phyloP scores from a whole-genome alignment of 2,329 filamentous ascomycete genomes.

The Graphiopsis chlorocephala region DNA sequence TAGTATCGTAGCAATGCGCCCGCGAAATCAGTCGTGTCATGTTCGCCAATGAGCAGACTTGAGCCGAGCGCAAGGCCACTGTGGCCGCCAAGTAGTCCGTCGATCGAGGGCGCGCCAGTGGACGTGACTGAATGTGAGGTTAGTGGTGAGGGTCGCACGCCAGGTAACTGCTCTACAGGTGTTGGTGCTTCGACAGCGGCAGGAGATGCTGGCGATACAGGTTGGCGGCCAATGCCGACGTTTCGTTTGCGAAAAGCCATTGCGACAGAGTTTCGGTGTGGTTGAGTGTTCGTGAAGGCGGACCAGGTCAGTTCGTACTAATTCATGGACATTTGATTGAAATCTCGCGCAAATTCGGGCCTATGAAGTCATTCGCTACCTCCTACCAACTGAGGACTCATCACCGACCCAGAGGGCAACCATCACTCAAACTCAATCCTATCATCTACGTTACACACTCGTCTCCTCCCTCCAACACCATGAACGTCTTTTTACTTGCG shows the following conservation, averaged over 20 bases:
- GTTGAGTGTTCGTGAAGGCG: background rate
- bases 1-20: conserved; percentile 82
- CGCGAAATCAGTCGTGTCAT: conserved; percentile 90
- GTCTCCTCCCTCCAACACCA: background rate
- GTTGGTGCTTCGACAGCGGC: background rate
- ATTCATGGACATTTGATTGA: background rate
- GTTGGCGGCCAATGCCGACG: conserved; percentile 20
- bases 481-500: conserved; percentile 7
- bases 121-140: conserved; percentile 88
- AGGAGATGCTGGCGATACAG: background rate
- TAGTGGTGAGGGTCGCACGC: conserved; percentile 78
- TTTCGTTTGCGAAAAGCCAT: conserved; percentile 30
- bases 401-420: background rate
- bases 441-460: background rate
- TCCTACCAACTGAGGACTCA: too few relatives aligned
- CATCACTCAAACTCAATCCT: background rate
- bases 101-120: conserved; percentile 82
- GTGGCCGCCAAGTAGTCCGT: conserved; percentile 81
- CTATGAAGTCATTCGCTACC: conserved; percentile 4
- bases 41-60: conserved; percentile 78
- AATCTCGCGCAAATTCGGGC: conserved; percentile 5
- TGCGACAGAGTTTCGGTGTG: background rate
- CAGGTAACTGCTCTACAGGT: conserved; percentile 36
- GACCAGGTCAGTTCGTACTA: background rate
- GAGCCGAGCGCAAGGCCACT: conserved; percentile 79